Evolutionary conservation across 352 stramenopile species (phyloP), one percentile per base, ranked within the genome.

Genomic region (Peronospora farinosa): DNA sequence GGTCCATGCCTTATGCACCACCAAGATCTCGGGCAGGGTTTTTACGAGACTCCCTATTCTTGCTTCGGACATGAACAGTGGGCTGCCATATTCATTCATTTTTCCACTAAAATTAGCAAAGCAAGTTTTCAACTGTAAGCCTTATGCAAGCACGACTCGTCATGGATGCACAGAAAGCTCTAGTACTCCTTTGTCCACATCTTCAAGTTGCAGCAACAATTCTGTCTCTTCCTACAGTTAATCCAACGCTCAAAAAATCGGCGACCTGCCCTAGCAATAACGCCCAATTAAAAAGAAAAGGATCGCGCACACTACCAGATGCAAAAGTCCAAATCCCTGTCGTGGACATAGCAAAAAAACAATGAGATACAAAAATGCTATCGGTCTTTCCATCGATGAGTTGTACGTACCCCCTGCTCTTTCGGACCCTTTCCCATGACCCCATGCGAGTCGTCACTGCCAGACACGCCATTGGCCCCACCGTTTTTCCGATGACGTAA

Each of bases 231-330:
- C 50, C 38, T 59, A 54, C 21, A 23, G n/a, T 27, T 54, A 23
- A 41, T 41, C 40, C 52, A 58, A 47, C 35, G 44, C 32, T 30
- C n/a, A 41, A 43, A 31, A 40, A 42, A 23, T 40, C 31, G 47
- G 39, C 54, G 40, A 54, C 43, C 13, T 40, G 21, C 47, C 17
- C 54, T 71, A 91, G 63, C 86, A 91, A 56, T 89, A 95, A 63
- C 80, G 81, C 3, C 84, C 84, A 54, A 95, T 69, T 60, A 95
- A 73, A 70, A 92, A 95, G 74, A 92, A 92, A 65, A 95, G 80
- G 64, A 95, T 88, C 38, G 81, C 81, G 50, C 79, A 91, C 40
- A 95, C 67, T 17, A 92, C 54, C 36, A 95, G 51, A 56, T 95
- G 84, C 50, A 92, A 78, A n/a, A 88, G 60, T 40, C 72, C 73